Conservation (phyloP, 495 filamentous ascomycete genomes). For the Viridothelium virens region DNA sequence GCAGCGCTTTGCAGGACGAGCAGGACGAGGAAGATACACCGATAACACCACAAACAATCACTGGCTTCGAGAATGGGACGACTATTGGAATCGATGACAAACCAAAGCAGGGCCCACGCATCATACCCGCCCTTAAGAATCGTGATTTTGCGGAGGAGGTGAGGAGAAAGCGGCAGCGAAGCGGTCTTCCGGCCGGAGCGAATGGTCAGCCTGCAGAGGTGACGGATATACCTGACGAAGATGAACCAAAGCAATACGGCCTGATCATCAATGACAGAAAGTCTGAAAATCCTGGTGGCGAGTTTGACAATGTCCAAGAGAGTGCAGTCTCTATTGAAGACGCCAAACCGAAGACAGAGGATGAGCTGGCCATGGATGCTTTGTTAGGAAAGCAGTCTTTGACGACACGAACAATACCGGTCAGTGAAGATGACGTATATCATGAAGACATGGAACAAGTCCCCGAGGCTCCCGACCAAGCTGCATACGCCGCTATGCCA, state of each 20-base stretch:
- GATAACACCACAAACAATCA: constrained; percentile 44
- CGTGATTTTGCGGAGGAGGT: constrained; percentile 65
- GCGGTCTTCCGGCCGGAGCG: constrained; percentile 19
- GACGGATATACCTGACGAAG: neutral
- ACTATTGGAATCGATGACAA: constrained; percentile 37
- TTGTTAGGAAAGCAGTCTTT: constrained; percentile 53
- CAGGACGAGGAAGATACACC: constrained; percentile 41
- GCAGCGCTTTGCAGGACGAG: constrained; percentile 34
- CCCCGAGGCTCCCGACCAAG: constrained; percentile 58
- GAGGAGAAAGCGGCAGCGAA: constrained; percentile 38
- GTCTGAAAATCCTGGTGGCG: constrained; percentile 11
- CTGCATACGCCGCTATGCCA: constrained; percentile 75
- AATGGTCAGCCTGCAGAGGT: neutral
- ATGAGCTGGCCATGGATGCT: constrained; percentile 73
- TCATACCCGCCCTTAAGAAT: constrained; percentile 60
- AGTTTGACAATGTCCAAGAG: neutral
- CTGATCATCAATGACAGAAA: neutral
- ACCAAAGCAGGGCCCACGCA: constrained; percentile 42
- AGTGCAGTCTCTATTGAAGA: neutral
- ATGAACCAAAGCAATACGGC: constrained; percentile 2
- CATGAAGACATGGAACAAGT: constrained; percentile 48
- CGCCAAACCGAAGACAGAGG: constrained; percentile 44
- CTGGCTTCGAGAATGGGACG: constrained; percentile 54
- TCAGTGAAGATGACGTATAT: constrained; percentile 63
- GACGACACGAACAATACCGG: constrained; percentile 35